Base-by-base conservation (phyloP, 2,329 filamentous ascomycete genomes). In the Fusarium cyanostomum region DNA sequence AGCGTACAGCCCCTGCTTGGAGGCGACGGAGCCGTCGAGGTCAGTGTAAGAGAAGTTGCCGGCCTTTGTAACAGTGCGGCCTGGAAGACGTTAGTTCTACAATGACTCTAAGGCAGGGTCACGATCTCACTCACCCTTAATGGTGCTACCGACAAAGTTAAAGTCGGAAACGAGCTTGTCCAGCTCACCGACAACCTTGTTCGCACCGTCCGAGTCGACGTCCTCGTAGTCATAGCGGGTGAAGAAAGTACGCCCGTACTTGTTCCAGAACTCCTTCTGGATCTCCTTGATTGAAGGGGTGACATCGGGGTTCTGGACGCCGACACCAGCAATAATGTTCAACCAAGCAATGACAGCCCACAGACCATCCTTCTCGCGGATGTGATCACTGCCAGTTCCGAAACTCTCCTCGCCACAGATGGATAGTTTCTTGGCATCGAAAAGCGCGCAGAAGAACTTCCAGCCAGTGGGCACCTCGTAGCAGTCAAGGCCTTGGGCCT, bases 391-490 rank as follows among this genome's bases (percentile, higher is more conserved):
- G 34, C 95, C 95, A 10, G 95, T 99, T 68, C 95, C 95, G 78
- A 99, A 99, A 66, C 91, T 95, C 85, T 99, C 95, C 81, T 99
- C 95, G 57, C 95, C 95, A 75, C 95, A 99, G 77, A 99, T 99
- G 73, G 95, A 97, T 74, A 97, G 90, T 85, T 96, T 97, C 80
- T 96, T 84, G 67, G 92, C 90, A 74, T 97, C 94, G 73, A 97
- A 97, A 56, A 97, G 86, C 71, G 93, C 92, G 75, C 94, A 97
- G 88, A 97, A 97, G 85, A 97, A 97, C 80, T 97, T 97, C 95
- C 95, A 99, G 72, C 95, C 95, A 1, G 95, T 99, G 33, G 95
- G 95, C 1, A 99, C 95, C 80, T 99, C 95, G 81, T 99, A 99
- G 80, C 88, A 90, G 81, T 92, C 83, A 37, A 99, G 86, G 31